A percentile compares a stretch with the other conserved stretches of the same genome.
These are phyloP conservation scores for Krasilnikovozyma curviuscula DNA, from an alignment of 768 basidiomycete species.

Conservation along the genomic window DNA sequence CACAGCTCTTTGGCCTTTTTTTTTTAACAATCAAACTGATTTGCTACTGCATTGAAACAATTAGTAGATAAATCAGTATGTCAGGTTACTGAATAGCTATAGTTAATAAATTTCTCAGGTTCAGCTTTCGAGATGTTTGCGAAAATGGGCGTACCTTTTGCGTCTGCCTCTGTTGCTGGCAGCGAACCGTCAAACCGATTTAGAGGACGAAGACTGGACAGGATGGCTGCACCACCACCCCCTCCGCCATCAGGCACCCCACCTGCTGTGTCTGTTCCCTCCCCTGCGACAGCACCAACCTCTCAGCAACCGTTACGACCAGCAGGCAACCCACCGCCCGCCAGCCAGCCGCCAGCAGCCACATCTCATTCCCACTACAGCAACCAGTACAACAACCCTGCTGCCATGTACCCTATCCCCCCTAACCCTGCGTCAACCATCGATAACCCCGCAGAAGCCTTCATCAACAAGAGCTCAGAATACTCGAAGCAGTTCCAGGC, in stretches of 20 bases:
- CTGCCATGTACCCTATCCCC: conserved; percentile 1
- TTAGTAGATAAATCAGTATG: no score
- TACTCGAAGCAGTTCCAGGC: conserved; percentile 55
- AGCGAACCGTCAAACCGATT: no score
- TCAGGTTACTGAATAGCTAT: no score
- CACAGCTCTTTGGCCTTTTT: no score
- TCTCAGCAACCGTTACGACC: not conserved
- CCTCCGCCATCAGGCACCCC: not conserved
- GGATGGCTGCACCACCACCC: not conserved
- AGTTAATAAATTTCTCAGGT: no score
- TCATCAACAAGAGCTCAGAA: conserved; percentile 4
- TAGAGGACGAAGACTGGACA: no score
- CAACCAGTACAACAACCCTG: not conserved
- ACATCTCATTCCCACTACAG: conserved; percentile 1
- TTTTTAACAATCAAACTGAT: no score
- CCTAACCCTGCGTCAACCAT: conserved; percentile 1
- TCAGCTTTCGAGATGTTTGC: no score
- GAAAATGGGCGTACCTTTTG: no score
- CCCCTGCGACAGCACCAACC: not conserved
- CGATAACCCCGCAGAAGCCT: conserved; percentile 7
- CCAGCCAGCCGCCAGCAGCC: not conserved
- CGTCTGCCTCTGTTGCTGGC: no score
- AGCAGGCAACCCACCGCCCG: not conserved
- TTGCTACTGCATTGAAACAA: no score
- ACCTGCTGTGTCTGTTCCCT: not conserved